Conservation (phyloP, 306 rosid species). For the Luffa acutangula region DNA sequence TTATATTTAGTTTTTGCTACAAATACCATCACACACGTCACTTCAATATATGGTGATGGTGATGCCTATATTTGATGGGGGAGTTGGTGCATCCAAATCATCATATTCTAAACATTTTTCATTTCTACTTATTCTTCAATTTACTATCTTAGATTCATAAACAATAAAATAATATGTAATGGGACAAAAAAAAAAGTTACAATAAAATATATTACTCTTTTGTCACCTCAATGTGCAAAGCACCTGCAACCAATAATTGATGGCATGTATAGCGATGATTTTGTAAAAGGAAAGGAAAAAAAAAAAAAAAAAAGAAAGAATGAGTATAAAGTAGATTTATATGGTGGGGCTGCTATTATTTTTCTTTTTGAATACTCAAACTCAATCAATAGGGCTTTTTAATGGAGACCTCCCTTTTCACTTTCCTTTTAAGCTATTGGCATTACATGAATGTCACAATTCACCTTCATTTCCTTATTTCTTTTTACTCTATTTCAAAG, state of each 20-base stretch:
- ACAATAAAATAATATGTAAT: neutral
- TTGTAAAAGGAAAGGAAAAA: neutral
- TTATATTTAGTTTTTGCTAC: neutral
- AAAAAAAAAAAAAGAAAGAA: neutral
- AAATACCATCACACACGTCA: neutral
- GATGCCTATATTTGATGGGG: neutral
- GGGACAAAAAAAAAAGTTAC: neutral
- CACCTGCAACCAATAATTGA: slow-evolving; percentile 2
- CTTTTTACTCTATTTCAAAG: neutral
- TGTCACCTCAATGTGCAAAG: neutral
- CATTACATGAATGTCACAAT: neutral
- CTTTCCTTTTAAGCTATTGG: slow-evolving; percentile 4
- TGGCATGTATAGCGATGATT: neutral
- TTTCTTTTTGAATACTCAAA: slow-evolving; percentile 9
- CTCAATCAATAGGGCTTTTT: neutral
- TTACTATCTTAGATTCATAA: neutral
- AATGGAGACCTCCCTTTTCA: neutral
- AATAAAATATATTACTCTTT: neutral
- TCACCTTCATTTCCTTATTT: neutral
- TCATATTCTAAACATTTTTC: neutral
- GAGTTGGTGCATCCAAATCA: neutral
- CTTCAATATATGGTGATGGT: neutral
- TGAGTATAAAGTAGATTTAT: neutral
- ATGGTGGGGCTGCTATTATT: slow-evolving; percentile 1
- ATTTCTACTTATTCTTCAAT: neutral